These are phyloP conservation scores for Gymnopus androsaceus DNA, from an alignment of 1,284 basidiomycete species.

Conservation along the genomic window DNA sequence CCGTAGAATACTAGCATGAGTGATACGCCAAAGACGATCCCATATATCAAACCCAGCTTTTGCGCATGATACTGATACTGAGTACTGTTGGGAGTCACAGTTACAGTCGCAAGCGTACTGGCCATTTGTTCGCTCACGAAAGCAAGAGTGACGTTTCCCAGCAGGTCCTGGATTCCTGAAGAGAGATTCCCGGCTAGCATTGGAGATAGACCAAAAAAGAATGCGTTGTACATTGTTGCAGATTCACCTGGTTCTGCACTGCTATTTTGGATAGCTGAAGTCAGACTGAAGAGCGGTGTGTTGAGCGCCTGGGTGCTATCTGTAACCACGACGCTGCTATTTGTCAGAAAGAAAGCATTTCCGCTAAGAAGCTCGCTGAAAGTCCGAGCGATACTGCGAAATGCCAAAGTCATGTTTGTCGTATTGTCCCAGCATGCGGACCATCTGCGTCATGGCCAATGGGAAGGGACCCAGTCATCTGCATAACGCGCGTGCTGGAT, in stretches of 20 bases:
- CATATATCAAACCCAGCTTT: conserved; percentile 3
- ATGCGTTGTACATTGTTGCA: background rate
- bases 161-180: background rate
- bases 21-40: background rate
- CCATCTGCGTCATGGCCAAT: conserved; percentile 9
- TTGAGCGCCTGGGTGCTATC: conserved; percentile 1
- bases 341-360: conserved; percentile 5
- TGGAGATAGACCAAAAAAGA: background rate
- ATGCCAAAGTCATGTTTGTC: conserved; percentile 1
- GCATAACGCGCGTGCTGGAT: background rate
- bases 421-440: background rate
- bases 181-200: background rate
- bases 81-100: background rate
- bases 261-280: background rate
- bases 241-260: background rate
- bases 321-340: background rate
- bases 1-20: background rate
- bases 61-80: conserved; percentile 4
- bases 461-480: background rate
- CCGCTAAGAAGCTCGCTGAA: conserved; percentile 1
- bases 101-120: background rate
- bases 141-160: conserved; percentile 5
- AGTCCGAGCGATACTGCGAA: conserved; percentile 1
- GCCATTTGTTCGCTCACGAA: background rate
- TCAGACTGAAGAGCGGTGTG: conserved; percentile 4